Base-by-base conservation (phyloP, 371 early-diverging fungal genomes). In the Chytridium lagenaria region DNA sequence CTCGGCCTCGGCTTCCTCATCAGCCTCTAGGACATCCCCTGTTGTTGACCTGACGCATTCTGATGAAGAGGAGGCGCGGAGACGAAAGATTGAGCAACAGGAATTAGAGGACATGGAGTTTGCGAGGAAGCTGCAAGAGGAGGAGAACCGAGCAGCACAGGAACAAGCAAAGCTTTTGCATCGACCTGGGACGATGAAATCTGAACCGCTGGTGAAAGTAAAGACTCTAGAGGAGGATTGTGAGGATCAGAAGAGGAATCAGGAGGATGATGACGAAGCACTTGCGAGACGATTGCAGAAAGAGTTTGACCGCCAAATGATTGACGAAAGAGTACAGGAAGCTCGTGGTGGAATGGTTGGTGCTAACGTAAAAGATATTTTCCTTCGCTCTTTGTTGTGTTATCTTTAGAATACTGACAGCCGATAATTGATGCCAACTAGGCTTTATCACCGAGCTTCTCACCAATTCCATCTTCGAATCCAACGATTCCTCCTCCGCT, bases 281-380 rank as follows among this genome's bases (percentile, higher is more conserved):
- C 30, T 55, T 10, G 55, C 55, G 16, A 55, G 26, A 55, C 5
- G 23, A 26, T 26, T 55, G 19, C 55, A 55, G 55, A 10, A 15
- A 7, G 23, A 55, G 55, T 55, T 55, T 28, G 55, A 55, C 26
- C 55, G 55, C 10, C 23, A 16, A 26, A 16, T 55, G 16, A 55
- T 55, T 55, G 55, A 55, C 26, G 55, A 55, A 55, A 55, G 55
- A 26, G 55, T 55, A 7, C 19, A 55, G 55, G 10, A 55, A 7
- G 55, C 55, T 16, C 10, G 26, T 10, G 55, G 55, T 5, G 26
- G 26, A 28, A 15, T 26, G 7, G 23, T 16, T 16, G 55, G 16
- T 16, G 55, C n/a, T n/a, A n/a, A n/a, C 26, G 19, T 10, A 7
- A 55, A 55, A 10, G 10, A 7, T 23, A 55, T 16, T 55, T 55